These are phyloP conservation scores for Phylloporus sp. DNA, from an alignment of 768 basidiomycete species.

Conservation along the genomic window DNA sequence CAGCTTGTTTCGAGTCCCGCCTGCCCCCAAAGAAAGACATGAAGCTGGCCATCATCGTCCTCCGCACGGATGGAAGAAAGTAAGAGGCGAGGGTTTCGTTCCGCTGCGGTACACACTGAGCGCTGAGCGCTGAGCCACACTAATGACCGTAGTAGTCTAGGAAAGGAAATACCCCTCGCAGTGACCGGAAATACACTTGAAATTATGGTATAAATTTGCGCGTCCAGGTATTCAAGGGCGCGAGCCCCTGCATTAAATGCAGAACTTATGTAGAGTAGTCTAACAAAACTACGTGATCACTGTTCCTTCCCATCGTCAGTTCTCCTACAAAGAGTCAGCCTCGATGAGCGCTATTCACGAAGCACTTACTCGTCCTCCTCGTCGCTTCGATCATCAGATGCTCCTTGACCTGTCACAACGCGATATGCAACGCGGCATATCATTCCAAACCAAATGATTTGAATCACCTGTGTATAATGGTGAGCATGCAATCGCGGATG, in stretches of 20 bases:
- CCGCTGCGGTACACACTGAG: constrained; percentile 13
- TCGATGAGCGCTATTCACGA: background rate
- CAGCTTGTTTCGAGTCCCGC: constrained; percentile 76
- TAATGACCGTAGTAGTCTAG: constrained; percentile 12
- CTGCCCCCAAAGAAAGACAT: constrained; percentile 89
- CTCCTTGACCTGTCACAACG: constrained; percentile 68
- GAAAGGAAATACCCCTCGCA: constrained; percentile 25
- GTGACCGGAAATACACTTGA: background rate
- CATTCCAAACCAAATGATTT: constrained; percentile 81
- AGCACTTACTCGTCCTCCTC: constrained; percentile 55
- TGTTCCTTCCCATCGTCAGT: constrained; percentile 21
- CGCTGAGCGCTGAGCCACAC: constrained; percentile 2
- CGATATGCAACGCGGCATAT: constrained; percentile 80
- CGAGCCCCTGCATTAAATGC: constrained; percentile 22
- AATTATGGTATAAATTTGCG: constrained; percentile 29
- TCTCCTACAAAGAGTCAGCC: constrained; percentile 17
- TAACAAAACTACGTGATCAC: constrained; percentile 22
- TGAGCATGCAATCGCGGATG: constrained; percentile 3
- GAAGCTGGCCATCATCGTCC: constrained; percentile 63
- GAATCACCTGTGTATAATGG: constrained; percentile 48
- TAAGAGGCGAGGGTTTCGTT: constrained; percentile 1
- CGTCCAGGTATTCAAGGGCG: constrained; percentile 26
- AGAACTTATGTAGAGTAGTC: constrained; percentile 19
- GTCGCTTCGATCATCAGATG: constrained; percentile 83
- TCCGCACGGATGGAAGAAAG: background rate